Evolutionary conservation across 331 rosid genomes (phyloP).

Genomic region (Quercus tomentella): DNA sequence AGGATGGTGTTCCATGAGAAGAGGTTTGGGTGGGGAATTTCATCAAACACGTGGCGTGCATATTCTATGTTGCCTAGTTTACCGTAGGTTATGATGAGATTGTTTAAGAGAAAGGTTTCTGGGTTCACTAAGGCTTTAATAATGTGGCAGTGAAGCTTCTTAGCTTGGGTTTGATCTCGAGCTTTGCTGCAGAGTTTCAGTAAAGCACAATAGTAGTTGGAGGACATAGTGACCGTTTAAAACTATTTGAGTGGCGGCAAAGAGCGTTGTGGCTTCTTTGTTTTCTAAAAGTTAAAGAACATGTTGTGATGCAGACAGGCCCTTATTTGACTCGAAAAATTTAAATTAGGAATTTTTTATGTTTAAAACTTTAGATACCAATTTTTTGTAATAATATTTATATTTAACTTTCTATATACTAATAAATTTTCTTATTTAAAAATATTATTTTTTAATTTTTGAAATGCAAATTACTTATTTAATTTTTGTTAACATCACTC

Average conservation of each 20-base stretch:
- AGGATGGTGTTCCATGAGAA: slow-evolving; percentile 73
- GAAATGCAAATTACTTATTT: no score
- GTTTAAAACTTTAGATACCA: no score
- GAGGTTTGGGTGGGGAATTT: slow-evolving; percentile 47
- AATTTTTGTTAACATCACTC: no score
- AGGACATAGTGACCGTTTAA: slow-evolving; percentile 32
- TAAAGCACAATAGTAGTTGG: slow-evolving; percentile 45
- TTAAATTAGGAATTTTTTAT: no score
- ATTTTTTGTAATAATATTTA: no score
- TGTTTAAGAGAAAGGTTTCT: slow-evolving; percentile 19
- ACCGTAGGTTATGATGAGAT: slow-evolving; percentile 38
- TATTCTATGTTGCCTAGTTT: slow-evolving; percentile 35
- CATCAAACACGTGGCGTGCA: slow-evolving; percentile 60
- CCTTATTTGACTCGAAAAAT: no score
- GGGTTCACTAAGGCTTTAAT: slow-evolving; percentile 34
- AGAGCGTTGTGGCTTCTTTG: background rate
- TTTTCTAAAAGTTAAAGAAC: no score
- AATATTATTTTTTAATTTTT: no score
- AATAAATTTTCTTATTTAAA: no score
- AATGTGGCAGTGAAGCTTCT: slow-evolving; percentile 60
- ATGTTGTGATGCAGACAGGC: no score
- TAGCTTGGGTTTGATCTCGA: slow-evolving; percentile 28
- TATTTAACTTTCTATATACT: no score
- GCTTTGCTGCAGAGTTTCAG: slow-evolving; percentile 7
- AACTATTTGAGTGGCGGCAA: background rate